phyloP scores from a whole-genome alignment of 2,329 filamentous ascomycete species.

The Ceratocystis albifundus region DNA sequence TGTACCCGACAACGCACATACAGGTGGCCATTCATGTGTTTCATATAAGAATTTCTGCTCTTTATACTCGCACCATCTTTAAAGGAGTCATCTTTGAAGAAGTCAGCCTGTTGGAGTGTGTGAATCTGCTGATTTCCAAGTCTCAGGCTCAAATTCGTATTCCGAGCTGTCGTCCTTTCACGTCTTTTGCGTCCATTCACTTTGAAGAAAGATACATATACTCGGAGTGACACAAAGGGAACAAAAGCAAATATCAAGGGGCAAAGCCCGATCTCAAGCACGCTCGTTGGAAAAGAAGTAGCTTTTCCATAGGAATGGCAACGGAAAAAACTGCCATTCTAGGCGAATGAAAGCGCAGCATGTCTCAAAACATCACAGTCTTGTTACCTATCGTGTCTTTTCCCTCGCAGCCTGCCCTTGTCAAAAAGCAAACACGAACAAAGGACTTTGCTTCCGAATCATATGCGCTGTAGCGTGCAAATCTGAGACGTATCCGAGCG shows the following conservation, averaged over 20 bases:
- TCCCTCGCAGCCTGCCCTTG: neutral
- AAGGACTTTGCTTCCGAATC: neutral
- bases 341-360: neutral
- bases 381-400: neutral
- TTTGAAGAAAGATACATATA: neutral
- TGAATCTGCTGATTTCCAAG: too few relatives aligned
- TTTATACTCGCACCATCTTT: neutral
- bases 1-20: neutral
- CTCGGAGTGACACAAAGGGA: neutral
- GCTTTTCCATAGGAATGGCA: neutral
- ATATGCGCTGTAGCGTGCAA: neutral
- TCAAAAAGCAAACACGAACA: constrained; percentile 1
- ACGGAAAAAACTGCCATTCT: neutral
- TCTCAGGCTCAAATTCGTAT: neutral
- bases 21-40: too few relatives aligned
- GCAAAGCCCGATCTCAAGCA: neutral
- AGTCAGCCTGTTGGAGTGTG: too few relatives aligned
- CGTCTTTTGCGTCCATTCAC: neutral
- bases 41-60: neutral
- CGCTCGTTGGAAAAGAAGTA: neutral
- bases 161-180: neutral
- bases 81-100: too few relatives aligned
- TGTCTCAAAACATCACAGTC: neutral
- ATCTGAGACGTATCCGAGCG: neutral
- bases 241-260: neutral